phyloP scores from a whole-genome alignment of 495 filamentous ascomycete species.

The Penicillium mononematosum region DNA sequence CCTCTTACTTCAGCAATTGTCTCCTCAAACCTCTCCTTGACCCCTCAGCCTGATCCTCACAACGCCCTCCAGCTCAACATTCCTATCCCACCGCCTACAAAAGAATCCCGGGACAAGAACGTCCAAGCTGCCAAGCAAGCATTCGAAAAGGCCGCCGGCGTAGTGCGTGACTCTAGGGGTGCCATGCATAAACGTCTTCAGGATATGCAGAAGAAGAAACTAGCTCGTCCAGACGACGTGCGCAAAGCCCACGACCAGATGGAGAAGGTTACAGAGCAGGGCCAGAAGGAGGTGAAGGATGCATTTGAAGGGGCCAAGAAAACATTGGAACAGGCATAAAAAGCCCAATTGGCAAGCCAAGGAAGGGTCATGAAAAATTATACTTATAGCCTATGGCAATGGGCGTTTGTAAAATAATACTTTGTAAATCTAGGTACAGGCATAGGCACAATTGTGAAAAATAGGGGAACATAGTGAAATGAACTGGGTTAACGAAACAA shows the following conservation, averaged over 20 bases:
- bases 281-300: constrained; percentile 63
- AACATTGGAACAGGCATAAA: constrained; percentile 48
- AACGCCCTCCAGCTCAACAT: constrained; percentile 71
- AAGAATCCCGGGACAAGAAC: constrained; percentile 55
- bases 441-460: constrained; percentile 13
- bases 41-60: constrained; percentile 66
- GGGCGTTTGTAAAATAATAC: constrained; percentile 18
- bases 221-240: constrained; percentile 63
- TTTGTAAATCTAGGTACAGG: constrained; percentile 27
- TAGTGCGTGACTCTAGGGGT: constrained; percentile 54
- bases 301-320: constrained; percentile 66
- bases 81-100: constrained; percentile 66
- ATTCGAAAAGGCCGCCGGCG: constrained; percentile 55
- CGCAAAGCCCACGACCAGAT: constrained; percentile 64
- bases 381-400: neutral
- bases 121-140: constrained; percentile 58
- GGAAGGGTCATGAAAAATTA: neutral
- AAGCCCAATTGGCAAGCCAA: neutral
- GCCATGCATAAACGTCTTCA: constrained; percentile 64
- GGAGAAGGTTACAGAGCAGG: constrained; percentile 73
- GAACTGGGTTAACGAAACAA: constrained; percentile 8
- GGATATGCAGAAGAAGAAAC: constrained; percentile 55
- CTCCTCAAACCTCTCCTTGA: constrained; percentile 65
- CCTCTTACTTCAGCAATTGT: constrained; percentile 70
- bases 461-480: constrained; percentile 13